Evolutionary conservation across 2,329 filamentous ascomycete genomes (phyloP).

Genomic region (Monascus ruber): DNA sequence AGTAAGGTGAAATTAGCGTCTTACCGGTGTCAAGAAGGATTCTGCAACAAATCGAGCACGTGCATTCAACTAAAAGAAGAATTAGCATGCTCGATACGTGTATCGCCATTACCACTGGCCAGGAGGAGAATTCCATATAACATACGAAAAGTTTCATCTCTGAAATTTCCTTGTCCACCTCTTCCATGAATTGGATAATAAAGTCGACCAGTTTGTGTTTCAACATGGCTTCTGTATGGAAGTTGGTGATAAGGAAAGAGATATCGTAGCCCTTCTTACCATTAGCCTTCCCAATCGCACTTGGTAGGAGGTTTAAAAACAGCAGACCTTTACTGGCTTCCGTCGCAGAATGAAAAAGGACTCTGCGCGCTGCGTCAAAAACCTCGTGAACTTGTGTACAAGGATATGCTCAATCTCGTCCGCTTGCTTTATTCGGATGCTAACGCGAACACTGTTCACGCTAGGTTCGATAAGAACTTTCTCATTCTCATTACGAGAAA

Average conservation of each 20-base stretch:
- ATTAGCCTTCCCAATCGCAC: conserved; percentile 8
- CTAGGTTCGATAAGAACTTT: conserved; percentile 90
- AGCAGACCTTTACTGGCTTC: conserved; percentile 79
- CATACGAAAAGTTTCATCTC: conserved; percentile 99
- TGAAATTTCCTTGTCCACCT: conserved; percentile 99
- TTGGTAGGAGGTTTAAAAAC: conserved; percentile 1
- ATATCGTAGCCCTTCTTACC: conserved; percentile 82
- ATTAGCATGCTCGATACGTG: conserved; percentile 13
- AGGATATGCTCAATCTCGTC: conserved; percentile 98
- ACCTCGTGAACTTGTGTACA: conserved; percentile 96
- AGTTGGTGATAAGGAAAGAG: conserved; percentile 96
- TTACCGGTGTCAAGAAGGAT: conserved; percentile 89
- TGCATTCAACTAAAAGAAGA: conserved; percentile 64
- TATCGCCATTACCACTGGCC: too few relatives aligned
- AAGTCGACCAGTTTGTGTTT: conserved; percentile 99
- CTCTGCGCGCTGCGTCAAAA: conserved; percentile 90
- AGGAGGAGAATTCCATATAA: conserved; percentile 1
- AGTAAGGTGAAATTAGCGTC: conserved; percentile 10
- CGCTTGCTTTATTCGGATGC: conserved; percentile 98
- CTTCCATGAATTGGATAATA: conserved; percentile 99
- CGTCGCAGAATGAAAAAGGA: conserved; percentile 92
- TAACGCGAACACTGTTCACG: conserved; percentile 92
- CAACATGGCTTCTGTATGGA: conserved; percentile 96
- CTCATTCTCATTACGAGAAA: conserved; percentile 95
- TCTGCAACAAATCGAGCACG: conserved; percentile 95